Conservation (phyloP, 768 basidiomycete genomes). For the Boletus fagicola region DNA sequence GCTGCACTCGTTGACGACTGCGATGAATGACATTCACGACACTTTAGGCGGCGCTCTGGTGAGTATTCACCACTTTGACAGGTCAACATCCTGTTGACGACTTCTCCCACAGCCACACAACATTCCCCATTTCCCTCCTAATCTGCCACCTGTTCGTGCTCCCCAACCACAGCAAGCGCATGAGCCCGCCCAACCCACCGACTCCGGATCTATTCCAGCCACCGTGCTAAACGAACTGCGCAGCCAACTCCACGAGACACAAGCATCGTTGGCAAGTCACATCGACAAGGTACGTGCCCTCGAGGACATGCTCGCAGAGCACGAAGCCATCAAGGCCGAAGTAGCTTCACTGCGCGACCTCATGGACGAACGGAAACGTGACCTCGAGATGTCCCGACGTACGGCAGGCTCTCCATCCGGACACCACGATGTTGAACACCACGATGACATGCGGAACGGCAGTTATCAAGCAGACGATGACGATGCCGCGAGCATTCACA, state of each 20-base stretch:
- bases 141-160: slow-evolving; percentile 64
- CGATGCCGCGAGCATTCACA: slow-evolving; percentile 69
- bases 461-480: slow-evolving; percentile 55
- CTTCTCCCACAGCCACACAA: slow-evolving; percentile 49
- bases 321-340: slow-evolving; percentile 80
- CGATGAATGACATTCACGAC: slow-evolving; percentile 91
- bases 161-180: slow-evolving; percentile 23
- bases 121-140: slow-evolving; percentile 60
- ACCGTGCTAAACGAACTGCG: slow-evolving; percentile 62
- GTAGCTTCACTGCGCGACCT: slow-evolving; percentile 68
- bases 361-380: slow-evolving; percentile 63
- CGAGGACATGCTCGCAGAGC: slow-evolving; percentile 78
- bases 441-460: slow-evolving; percentile 13
- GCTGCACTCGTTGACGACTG: slow-evolving; percentile 67
- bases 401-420: slow-evolving; percentile 25
- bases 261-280: slow-evolving; percentile 70
- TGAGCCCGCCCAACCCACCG: slow-evolving; percentile 31
- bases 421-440: slow-evolving; percentile 18
- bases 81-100: background rate
- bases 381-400: slow-evolving; percentile 36
- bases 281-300: slow-evolving; percentile 81
- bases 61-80: slow-evolving; percentile 28
- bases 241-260: slow-evolving; percentile 80
- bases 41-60: slow-evolving; percentile 83
- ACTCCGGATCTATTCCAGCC: slow-evolving; percentile 26